Conservation (phyloP, 345 rosid species). For the Populus ilicifolia region DNA sequence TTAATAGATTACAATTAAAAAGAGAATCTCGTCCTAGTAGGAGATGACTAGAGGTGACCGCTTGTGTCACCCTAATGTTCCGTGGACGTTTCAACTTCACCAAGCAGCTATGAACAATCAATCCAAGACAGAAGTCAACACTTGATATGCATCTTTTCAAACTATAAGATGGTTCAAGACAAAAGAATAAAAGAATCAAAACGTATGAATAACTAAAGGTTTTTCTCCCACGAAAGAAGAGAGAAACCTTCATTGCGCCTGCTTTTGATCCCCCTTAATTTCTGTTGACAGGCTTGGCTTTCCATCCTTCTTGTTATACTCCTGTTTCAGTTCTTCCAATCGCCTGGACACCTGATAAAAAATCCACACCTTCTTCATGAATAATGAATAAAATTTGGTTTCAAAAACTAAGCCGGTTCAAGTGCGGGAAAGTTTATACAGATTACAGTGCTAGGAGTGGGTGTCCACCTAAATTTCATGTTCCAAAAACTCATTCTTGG, state of each 20-base stretch:
- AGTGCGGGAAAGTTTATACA: background rate
- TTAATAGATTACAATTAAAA: background rate
- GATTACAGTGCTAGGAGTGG: background rate
- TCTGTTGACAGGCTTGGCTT: constrained; percentile 35
- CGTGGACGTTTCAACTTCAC: background rate
- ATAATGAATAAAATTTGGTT: background rate
- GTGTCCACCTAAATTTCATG: background rate
- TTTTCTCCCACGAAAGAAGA: background rate
- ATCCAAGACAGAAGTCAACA: background rate
- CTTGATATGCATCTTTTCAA: background rate
- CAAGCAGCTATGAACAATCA: constrained; percentile 4
- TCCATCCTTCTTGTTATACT: constrained; percentile 46
- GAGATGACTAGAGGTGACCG: background rate
- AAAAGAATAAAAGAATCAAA: constrained; percentile 4
- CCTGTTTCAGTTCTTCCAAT: constrained; percentile 60
- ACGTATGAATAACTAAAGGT: background rate
- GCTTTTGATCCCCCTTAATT: constrained; percentile 13
- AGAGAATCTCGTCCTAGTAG: background rate
- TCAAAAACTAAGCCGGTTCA: background rate
- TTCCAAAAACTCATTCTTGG: background rate
- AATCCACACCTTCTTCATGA: background rate
- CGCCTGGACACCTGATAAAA: constrained; percentile 59
- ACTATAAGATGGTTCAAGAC: background rate
- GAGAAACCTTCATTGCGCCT: constrained; percentile 9
- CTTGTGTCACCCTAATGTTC: background rate